Evolutionary conservation across 2,329 filamentous ascomycete species (phyloP).

Genomic region (Xylaria arbuscula): DNA sequence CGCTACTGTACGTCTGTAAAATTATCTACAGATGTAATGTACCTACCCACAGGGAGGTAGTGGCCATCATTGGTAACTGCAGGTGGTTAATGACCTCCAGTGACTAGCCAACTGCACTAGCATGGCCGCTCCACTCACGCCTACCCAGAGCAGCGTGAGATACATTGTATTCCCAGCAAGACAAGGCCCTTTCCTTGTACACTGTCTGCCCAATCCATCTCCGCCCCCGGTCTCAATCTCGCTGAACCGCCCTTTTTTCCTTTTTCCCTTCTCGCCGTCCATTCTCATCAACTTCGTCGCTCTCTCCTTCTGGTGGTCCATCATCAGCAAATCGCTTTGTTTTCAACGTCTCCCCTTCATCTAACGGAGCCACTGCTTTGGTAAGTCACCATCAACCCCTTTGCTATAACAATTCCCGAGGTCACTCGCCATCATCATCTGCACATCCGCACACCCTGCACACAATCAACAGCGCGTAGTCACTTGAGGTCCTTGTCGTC

Average conservation of each 20-base stretch:
- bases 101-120: constrained; percentile 23
- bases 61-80: constrained; percentile 8
- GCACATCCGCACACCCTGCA: neutral
- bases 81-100: constrained; percentile 11
- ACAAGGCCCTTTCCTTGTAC: constrained; percentile 30
- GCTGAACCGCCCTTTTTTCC: constrained; percentile 49
- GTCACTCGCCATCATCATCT: constrained; percentile 4
- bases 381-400: constrained; percentile 31
- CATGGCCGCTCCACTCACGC: constrained; percentile 26
- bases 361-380: constrained; percentile 25
- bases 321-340: constrained; percentile 37
- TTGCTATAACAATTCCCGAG: constrained; percentile 14
- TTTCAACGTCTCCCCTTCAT: constrained; percentile 36
- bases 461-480: constrained; percentile 25
- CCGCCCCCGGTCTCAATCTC: constrained; percentile 49
- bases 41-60: neutral
- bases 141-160: constrained; percentile 7
- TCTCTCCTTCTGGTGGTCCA: constrained; percentile 35
- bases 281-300: constrained; percentile 41
- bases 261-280: constrained; percentile 45
- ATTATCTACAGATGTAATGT: constrained; percentile 1
- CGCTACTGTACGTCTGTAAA: constrained; percentile 10
- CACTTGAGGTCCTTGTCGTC: constrained; percentile 15
- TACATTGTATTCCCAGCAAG: constrained; percentile 13
- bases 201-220: constrained; percentile 38